Evolutionary conservation across 225 moss, liverwort and hornwort species (phyloP).

Genomic region (Ulota crispa): DNA sequence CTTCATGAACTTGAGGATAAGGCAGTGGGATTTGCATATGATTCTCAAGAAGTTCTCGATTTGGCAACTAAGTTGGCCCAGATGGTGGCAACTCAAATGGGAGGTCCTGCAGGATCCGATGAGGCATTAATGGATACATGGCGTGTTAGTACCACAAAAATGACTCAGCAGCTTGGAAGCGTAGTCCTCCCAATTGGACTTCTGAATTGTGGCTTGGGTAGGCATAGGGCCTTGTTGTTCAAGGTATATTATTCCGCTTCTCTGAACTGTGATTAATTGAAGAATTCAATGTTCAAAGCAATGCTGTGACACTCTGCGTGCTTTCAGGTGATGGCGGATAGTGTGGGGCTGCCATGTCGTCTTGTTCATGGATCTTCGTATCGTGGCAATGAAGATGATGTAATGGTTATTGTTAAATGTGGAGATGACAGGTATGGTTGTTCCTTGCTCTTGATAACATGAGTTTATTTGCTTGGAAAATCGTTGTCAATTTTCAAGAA

Average conservation of each 20-base stretch:
- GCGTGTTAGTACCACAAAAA: constrained; percentile 41
- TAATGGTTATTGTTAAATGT: constrained; percentile 84
- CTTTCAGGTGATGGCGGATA: constrained; percentile 89
- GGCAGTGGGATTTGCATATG: constrained; percentile 81
- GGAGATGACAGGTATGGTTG: constrained; percentile 72
- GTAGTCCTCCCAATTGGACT: constrained; percentile 90
- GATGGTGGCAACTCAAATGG: constrained; percentile 84
- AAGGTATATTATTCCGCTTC: constrained; percentile 50
- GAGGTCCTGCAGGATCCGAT: constrained; percentile 68
- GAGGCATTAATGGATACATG: constrained; percentile 56
- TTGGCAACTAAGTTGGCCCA: constrained; percentile 84
- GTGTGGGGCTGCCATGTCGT: constrained; percentile 89
- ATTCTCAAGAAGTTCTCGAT: constrained; percentile 82
- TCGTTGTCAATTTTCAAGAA: not conserved
- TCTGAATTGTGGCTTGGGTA: constrained; percentile 66
- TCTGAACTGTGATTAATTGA: not conserved
- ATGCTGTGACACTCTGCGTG: not conserved
- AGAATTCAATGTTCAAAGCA: not conserved
- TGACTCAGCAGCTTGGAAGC: constrained; percentile 61
- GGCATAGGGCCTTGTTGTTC: constrained; percentile 89
- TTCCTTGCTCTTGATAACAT: not conserved
- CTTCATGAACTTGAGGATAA: constrained; percentile 85
- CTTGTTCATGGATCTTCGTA: constrained; percentile 80
- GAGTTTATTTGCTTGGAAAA: not conserved
- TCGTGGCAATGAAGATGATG: constrained; percentile 72